A percentile compares a stretch with the other conserved stretches of the same genome.
phyloP scores from a whole-genome alignment of 768 basidiomycete genomes.

The Mycena maculata region DNA sequence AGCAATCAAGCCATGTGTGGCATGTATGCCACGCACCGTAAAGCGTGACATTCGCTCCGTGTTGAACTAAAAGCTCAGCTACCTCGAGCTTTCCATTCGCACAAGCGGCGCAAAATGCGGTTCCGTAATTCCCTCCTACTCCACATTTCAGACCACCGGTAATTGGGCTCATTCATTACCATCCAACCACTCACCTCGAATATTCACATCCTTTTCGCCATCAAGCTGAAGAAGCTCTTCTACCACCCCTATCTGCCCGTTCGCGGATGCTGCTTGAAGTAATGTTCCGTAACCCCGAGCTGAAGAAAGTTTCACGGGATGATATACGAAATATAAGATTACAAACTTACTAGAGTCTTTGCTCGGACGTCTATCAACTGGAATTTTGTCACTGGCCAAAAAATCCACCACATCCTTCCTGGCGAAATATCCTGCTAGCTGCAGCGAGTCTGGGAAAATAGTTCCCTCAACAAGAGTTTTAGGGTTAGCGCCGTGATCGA shows the following conservation, averaged over 20 bases:
- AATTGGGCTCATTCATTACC: background rate
- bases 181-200: background rate
- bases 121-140: conserved; percentile 4
- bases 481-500: background rate
- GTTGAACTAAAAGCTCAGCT: background rate
- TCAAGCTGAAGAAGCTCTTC: background rate
- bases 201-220: background rate
- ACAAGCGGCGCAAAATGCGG: conserved; percentile 1
- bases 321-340: background rate
- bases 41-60: background rate
- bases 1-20: background rate
- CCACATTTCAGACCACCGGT: background rate
- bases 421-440: conserved; percentile 8
- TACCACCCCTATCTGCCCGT: background rate
- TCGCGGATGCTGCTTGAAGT: background rate
- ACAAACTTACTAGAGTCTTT: background rate
- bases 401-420: background rate
- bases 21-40: background rate
- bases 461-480: background rate
- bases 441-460: conserved; percentile 1
- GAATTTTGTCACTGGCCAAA: background rate
- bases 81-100: background rate
- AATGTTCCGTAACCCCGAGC: background rate
- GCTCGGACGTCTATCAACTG: background rate
- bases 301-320: background rate